phyloP scores from a whole-genome alignment of 2,329 filamentous ascomycete species.

The Aureobasidium sp. region DNA sequence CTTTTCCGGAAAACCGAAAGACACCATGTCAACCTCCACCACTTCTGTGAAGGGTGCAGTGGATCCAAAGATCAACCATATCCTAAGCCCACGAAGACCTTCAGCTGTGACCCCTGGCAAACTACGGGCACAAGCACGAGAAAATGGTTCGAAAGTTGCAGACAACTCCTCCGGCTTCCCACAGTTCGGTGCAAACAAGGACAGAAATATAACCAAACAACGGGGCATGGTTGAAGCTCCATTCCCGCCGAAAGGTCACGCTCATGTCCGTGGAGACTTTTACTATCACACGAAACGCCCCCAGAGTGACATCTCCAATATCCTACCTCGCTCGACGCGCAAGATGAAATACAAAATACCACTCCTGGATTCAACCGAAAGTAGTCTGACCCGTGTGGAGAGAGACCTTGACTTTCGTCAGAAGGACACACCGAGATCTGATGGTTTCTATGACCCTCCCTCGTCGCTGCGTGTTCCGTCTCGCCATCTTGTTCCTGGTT shows the following conservation, averaged over 20 bases:
- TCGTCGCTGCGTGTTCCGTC: conserved; percentile 21
- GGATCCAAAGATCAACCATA: not conserved
- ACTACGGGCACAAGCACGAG: conserved; percentile 27
- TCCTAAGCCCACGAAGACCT: conserved; percentile 22
- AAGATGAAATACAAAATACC: conserved; percentile 32
- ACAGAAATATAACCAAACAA: conserved; percentile 43
- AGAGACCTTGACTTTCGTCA: conserved; percentile 22
- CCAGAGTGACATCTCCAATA: not conserved
- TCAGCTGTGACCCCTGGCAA: conserved; percentile 41
- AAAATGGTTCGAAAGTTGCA: conserved; percentile 17
- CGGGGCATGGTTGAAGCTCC: conserved; percentile 56
- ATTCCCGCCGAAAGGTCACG: conserved; percentile 61
- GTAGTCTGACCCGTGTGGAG: conserved; percentile 6
- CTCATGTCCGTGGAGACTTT: conserved; percentile 50
- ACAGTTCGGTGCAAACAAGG: conserved; percentile 12
- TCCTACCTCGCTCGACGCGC: conserved; percentile 16
- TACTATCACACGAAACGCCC: not conserved
- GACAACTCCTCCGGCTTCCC: conserved; percentile 21
- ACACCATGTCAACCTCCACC: conserved; percentile 8
- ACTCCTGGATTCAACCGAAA: conserved; percentile 22
- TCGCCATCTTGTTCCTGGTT: conserved; percentile 25
- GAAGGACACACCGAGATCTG: not conserved
- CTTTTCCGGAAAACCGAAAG: conserved; percentile 50
- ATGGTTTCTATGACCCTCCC: conserved; percentile 15
- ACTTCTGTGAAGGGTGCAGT: conserved; percentile 18